Conservation (phyloP, 192 early-diverging fungal genomes). For the Phlyctochytrium bullatum region DNA sequence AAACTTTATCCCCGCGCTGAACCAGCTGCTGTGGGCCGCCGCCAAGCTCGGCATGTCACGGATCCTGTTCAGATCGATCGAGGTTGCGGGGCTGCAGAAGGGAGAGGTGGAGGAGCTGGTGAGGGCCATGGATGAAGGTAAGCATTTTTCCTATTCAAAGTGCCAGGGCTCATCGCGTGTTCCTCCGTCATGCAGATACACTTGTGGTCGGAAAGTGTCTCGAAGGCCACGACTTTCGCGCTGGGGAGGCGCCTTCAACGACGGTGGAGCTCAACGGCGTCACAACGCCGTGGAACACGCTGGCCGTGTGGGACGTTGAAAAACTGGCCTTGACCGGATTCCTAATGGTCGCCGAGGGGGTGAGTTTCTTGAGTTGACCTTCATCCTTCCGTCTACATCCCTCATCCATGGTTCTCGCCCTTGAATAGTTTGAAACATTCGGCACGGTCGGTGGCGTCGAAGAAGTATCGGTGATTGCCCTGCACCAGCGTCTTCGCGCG, state of each 20-base stretch:
- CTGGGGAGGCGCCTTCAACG: not conserved
- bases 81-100: not conserved
- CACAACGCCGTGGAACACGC: slow-evolving; percentile 18
- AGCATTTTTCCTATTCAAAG: not conserved
- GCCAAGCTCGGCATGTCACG: not conserved
- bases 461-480: slow-evolving; percentile 9
- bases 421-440: not conserved
- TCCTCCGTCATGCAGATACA: too few relatives aligned
- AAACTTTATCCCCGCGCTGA: slow-evolving; percentile 16
- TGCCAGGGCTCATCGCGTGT: too few relatives aligned
- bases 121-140: not conserved
- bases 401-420: too few relatives aligned
- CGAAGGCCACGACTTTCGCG: slow-evolving; percentile 3
- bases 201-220: slow-evolving; percentile 10
- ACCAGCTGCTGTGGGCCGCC: not conserved
- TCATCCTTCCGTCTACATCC: too few relatives aligned
- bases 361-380: not conserved
- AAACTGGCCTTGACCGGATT: slow-evolving; percentile 16
- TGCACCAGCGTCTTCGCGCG: slow-evolving; percentile 5
- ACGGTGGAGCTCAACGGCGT: not conserved
- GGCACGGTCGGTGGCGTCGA: slow-evolving; percentile 7
- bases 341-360: slow-evolving; percentile 12
- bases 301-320: slow-evolving; percentile 13
- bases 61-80: not conserved
- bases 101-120: not conserved